Evolutionary conservation across 495 filamentous ascomycete genomes (phyloP), one percentile per base, ranked within the genome.

Genomic region (Aspergillus incahuasiensis): DNA sequence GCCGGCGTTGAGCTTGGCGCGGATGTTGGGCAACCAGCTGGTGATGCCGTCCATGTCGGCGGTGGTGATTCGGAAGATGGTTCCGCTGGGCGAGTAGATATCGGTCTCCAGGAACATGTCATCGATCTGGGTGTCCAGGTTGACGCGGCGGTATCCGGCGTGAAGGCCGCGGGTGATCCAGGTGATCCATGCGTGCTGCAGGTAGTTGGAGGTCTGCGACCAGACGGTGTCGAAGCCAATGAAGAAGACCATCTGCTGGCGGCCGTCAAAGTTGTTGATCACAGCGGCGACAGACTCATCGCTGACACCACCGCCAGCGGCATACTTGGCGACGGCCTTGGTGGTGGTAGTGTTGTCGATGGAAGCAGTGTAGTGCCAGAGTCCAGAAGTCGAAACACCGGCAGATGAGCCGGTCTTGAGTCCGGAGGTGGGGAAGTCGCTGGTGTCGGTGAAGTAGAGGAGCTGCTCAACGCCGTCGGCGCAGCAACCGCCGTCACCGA

Each of bases 241-340:
- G 68, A 83, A 84, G 68, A 82, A 84, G 0, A 76, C 82, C 82
- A 85, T 82, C 64, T 86, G 79, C 67, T 85, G 71, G 45, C 82
- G 73, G 22, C 78, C 78, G 43, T 66, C 65, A 53, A 84, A 78
- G 56, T 77, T 73, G 67, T 84, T 86, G 67, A 86, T 84, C 38
- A 86, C 79, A 12, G 73, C 82, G 46, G 82, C 83, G n/a, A 71
- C 77, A 43, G 66, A 59, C 24, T 71, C 63, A 22, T 47, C 50
- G 7, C 49, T 2, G 22, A 51, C 48, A 18, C 62, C 65, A 1
- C 63, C 62, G 57, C 69, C 70, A 35, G 68, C 59, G 51, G 63
- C 74, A 65, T 85, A 86, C 6, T 66, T 56, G 5, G 80, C 80
- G 62, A 86, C 75, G 44, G 75, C 53, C 61, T 75, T 78, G 34